Evolutionary conservation across 108 stramenopile species (phyloP), one percentile per base, ranked within the genome.

Genomic region (Discostella stelligeroides): DNA sequence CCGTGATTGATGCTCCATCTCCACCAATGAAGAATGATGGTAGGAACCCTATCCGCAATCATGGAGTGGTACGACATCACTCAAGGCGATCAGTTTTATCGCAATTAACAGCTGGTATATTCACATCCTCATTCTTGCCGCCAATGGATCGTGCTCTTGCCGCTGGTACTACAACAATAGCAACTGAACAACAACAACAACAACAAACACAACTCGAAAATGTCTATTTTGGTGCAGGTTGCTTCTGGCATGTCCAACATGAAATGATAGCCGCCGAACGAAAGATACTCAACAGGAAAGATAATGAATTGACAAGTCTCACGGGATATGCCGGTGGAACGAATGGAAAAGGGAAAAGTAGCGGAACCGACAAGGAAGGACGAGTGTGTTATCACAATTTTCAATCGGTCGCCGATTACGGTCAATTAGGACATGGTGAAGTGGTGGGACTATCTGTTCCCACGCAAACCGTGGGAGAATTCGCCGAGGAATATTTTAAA

Each of bases 301-400:
- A 72, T 8, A 30, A 63, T 23, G 37, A 79, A 51, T 63, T 81
- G 20, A 83, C 82, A 0, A 60, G 68, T 25, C 63, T 58, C 15
- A 71, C 82, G 9, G 82, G 79, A 21, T 83, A 83, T 72, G 82
- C 79, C 8, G 82, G 82, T 12, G 74, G 68, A 30, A 56, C 30
- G 7, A 70, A 63, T 61, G 34, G 34, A 5, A 34, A 34, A 34
- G 34, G 34, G 3, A 34, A 34, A 34, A 6, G 6, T 34, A 3
- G 34, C 5, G 34, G 34, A 14, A 62, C 70, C 17, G 86, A 63
- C 42, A 43, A 62, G 24, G 78, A 81, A 37, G 88, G 87, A 14
- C 66, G 75, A 23, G 91, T 96, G 0, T 96, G 95, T 61, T 96
- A 96, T 65, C 95, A 96, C 66, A 96, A 96, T 71, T 75, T 90